A percentile compares a stretch with the other conserved stretches of the same genome.
Conservation (phyloP, 352 stramenopile genomes). For the Phytophthora tubulina region DNA sequence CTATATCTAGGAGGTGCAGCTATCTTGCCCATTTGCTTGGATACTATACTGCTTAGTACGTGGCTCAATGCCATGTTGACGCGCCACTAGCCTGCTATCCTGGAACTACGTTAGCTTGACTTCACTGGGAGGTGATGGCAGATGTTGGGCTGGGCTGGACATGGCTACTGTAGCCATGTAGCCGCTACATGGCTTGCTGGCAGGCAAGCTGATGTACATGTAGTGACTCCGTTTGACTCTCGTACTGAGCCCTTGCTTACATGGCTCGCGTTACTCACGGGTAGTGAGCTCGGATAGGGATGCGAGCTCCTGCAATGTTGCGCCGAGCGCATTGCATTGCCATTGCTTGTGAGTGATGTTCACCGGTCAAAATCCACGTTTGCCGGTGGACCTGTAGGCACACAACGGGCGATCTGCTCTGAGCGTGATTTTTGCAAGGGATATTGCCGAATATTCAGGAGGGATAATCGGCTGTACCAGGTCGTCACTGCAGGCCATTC, state of each 20-base stretch:
- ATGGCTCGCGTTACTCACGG: slow-evolving; percentile 18
- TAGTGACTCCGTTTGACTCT: background rate
- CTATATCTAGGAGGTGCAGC: slow-evolving; percentile 6
- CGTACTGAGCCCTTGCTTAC: slow-evolving; percentile 14
- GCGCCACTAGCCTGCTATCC: too few species aligned
- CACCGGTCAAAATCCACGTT: slow-evolving; percentile 21
- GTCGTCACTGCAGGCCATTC: slow-evolving; percentile 10
- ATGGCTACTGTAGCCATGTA: too few species aligned
- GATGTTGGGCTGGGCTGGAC: background rate
- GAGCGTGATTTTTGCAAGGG: slow-evolving; percentile 15
- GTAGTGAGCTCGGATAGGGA: slow-evolving; percentile 2
- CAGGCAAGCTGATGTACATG: too few species aligned
- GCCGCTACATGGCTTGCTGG: too few species aligned
- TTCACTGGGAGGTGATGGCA: background rate
- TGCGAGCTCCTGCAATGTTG: slow-evolving; percentile 27
- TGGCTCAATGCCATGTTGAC: too few species aligned
- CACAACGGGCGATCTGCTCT: background rate
- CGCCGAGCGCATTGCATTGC: slow-evolving; percentile 13
- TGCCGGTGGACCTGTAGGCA: background rate
- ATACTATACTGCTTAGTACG: too few species aligned
- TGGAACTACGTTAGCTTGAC: too few species aligned
- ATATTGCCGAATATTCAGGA: slow-evolving; percentile 31
- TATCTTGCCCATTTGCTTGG: too few species aligned
- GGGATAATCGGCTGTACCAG: slow-evolving; percentile 19
- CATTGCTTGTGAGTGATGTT: slow-evolving; percentile 24